Percentiles rank a stretch among this genome's conserved stretches.
Conservation (phyloP, 1,139 yeast genomes). For the Kazachstania sp. region DNA sequence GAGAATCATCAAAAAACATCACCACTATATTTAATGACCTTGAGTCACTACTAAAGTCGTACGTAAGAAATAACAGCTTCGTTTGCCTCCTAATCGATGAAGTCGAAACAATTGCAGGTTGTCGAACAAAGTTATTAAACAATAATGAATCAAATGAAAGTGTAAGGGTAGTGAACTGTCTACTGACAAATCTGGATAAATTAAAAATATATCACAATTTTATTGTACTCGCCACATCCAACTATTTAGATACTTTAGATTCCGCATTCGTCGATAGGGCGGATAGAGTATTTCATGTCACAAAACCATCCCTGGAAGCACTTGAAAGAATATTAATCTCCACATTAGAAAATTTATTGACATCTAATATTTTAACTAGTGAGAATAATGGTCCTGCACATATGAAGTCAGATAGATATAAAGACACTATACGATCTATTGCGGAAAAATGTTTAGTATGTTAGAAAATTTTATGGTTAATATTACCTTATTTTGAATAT, state of each 20-base stretch:
- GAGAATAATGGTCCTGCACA: constrained; percentile 1
- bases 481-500: neutral
- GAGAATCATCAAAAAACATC: constrained; percentile 36
- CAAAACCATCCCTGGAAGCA: constrained; percentile 26
- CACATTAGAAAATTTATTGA: constrained; percentile 18
- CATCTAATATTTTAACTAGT: constrained; percentile 11
- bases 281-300: constrained; percentile 29
- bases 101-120: constrained; percentile 36
- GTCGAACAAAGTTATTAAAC: constrained; percentile 29
- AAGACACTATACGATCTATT: constrained; percentile 11
- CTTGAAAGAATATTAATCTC: constrained; percentile 24
- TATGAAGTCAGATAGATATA: constrained; percentile 7
- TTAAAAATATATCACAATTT: constrained; percentile 30
- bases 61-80: constrained; percentile 14
- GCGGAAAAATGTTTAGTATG: constrained; percentile 25
- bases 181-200: constrained; percentile 33
- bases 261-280: constrained; percentile 35
- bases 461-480: neutral
- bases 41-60: constrained; percentile 17
- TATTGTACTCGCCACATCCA: constrained; percentile 34
- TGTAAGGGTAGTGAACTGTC: constrained; percentile 35
- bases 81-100: constrained; percentile 35
- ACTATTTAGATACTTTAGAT: constrained; percentile 30
- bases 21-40: constrained; percentile 31
- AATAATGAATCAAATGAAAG: constrained; percentile 35